These are phyloP conservation scores for Aechmea fasciata DNA, from an alignment of 176 grass and related monocot genomes.

Conservation along the genomic window DNA sequence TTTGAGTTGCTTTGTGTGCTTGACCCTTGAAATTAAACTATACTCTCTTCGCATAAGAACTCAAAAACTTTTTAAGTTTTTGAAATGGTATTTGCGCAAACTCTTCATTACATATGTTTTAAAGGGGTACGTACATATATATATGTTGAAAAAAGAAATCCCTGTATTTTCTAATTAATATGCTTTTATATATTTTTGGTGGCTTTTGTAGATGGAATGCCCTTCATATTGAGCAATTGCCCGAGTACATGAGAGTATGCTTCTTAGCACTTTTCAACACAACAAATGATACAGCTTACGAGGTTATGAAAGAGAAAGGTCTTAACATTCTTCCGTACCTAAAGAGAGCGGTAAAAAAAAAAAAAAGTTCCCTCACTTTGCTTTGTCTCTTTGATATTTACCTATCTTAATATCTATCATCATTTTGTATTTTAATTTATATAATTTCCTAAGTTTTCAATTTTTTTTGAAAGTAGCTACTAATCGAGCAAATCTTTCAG, in stretches of 20 bases:
- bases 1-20: not conserved
- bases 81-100: no score
- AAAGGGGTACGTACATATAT: no score
- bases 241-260: conserved; percentile 12
- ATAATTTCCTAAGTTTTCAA: not conserved
- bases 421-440: not conserved
- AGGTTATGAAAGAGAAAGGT: conserved; percentile 11
- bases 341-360: conserved; percentile 12
- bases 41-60: no score
- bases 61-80: no score
- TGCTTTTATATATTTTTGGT: not conserved
- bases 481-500: no score
- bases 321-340: conserved; percentile 9
- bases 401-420: not conserved
- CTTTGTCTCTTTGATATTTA: not conserved
- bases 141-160: no score
- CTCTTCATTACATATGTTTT: no score
- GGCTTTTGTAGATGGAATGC: conserved; percentile 21
- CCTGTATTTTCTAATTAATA: not conserved
- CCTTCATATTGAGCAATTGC: not conserved
- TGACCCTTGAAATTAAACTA: not conserved
- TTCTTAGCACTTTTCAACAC: conserved; percentile 15
- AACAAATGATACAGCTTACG: not conserved
- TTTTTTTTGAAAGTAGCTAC: no score
- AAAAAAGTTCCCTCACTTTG: not conserved